Conservation (phyloP, 2,329 filamentous ascomycete genomes). For the Neocatenulostroma microsporum region DNA sequence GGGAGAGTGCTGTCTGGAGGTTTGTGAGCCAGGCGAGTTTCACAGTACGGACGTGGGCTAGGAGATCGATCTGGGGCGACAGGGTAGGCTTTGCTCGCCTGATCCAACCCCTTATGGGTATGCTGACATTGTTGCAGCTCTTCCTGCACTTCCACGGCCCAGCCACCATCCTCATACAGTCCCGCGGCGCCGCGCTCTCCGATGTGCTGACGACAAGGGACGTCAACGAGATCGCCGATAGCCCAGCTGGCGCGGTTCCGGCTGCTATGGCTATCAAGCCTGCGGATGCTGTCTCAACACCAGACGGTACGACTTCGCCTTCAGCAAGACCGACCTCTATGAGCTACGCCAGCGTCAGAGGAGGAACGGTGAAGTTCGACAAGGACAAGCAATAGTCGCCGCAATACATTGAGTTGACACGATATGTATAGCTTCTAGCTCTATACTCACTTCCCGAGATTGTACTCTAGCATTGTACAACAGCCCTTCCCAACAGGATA, state of each 20-base stretch:
- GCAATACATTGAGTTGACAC: background rate
- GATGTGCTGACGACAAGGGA: conserved; percentile 72
- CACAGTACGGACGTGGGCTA: conserved; percentile 63
- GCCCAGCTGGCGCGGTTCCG: conserved; percentile 62
- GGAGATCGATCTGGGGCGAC: conserved; percentile 87
- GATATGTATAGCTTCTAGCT: too few relatives aligned
- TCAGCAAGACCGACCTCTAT: conserved; percentile 26
- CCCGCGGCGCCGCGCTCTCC: conserved; percentile 65
- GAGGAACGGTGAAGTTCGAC: conserved; percentile 29
- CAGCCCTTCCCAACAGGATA: too few relatives aligned
- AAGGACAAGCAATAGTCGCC: conserved; percentile 7
- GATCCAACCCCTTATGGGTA: conserved; percentile 1
- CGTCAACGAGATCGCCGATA: conserved; percentile 82
- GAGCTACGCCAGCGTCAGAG: conserved; percentile 28
- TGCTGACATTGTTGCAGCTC: conserved; percentile 39
- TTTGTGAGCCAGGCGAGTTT: conserved; percentile 57
- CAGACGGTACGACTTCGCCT: conserved; percentile 10
- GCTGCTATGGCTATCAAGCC: conserved; percentile 43
- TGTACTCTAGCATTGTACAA: conserved; percentile 4
- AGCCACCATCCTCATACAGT: conserved; percentile 77
- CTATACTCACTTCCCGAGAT: background rate
- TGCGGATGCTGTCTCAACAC: conserved; percentile 21
- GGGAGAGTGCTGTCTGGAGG: conserved; percentile 65
- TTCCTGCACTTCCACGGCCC: conserved; percentile 89
- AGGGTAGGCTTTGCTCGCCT: conserved; percentile 43